Evolutionary conservation across 306 rosid species (phyloP).

Genomic region (Fragaria ananassa): DNA sequence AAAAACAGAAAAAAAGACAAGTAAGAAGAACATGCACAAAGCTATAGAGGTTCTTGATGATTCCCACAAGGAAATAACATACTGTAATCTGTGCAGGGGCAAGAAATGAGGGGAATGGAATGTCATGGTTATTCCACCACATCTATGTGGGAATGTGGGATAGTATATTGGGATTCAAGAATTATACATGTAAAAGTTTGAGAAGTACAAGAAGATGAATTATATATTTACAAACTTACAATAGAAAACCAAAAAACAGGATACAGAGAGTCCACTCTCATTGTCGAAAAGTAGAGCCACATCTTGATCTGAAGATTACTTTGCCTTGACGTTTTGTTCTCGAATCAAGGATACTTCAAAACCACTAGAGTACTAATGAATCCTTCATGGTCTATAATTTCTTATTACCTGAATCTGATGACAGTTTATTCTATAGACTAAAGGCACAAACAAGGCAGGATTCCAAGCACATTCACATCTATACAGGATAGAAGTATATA

Average conservation of each 20-base stretch:
- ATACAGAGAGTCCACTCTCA: not conserved
- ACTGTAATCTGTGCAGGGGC: not conserved
- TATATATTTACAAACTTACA: not conserved
- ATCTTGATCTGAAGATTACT: not conserved
- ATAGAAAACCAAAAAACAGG: not conserved
- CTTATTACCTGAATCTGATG: not conserved
- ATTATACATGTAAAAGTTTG: not conserved
- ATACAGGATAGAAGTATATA: not conserved
- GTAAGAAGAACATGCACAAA: not conserved
- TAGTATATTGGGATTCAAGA: not conserved
- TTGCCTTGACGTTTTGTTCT: not conserved
- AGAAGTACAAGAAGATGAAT: not conserved
- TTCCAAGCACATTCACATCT: not conserved
- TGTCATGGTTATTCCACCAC: not conserved
- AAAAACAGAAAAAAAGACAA: too few species aligned
- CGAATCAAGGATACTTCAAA: not conserved
- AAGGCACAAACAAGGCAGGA: not conserved
- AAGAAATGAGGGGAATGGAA: not conserved
- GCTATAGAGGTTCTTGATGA: not conserved
- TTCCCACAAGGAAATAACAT: not conserved
- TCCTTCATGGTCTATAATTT: not conserved
- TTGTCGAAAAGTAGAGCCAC: not conserved
- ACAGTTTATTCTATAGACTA: not conserved
- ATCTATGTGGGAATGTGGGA: not conserved
- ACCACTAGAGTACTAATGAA: not conserved